Evolutionary conservation across 495 filamentous ascomycete species (phyloP), one percentile per base, ranked within the genome.

Genomic region (Talaromyces ruber): DNA sequence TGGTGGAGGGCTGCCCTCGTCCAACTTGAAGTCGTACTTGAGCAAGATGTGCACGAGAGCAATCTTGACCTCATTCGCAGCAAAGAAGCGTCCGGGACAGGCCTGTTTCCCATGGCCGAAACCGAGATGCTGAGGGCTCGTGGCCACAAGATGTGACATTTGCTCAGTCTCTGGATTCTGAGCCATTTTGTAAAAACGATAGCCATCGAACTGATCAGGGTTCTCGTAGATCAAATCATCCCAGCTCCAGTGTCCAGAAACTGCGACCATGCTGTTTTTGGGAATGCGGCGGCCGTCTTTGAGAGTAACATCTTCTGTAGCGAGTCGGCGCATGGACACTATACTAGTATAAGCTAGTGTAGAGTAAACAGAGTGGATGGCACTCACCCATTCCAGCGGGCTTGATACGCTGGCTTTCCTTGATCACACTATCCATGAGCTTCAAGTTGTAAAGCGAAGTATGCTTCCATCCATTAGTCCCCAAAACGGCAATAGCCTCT

Each of bases 61-160:
- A 34, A 81, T 72, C 67, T 86, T 86, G 62, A 82, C 70, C 62
- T 81, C 72, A 4, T 72, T 73, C 2, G 71, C 68, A 0, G 81
- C 82, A 59, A 85, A 85, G 68, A 82, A 84, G 14, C 84, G 67
- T 0, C 84, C 84, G 0, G 82, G 82, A 64, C 82, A 86, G 1
- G 68, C 68, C 24, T 71, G 64, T 5, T 70, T 74, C n/a, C 83
- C 83, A 14, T 75, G 63, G 2, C 83, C 83, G 62, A 84, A 85
- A 58, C 74, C 72, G 45, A 84, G 62, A 58, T 76, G 71, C 3
- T 74, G 66, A 8, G 75, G 69, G 1, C 71, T 66, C 9, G 82
- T 77, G 30, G 74, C 70, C 7, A 75, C 72, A 62, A 79, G 82
- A 26, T 81, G 75, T 52, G 74, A 65, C 8, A 63, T 64, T 14